Conservation (phyloP, 1,284 basidiomycete genomes). For the Microbotryum violaceum region DNA sequence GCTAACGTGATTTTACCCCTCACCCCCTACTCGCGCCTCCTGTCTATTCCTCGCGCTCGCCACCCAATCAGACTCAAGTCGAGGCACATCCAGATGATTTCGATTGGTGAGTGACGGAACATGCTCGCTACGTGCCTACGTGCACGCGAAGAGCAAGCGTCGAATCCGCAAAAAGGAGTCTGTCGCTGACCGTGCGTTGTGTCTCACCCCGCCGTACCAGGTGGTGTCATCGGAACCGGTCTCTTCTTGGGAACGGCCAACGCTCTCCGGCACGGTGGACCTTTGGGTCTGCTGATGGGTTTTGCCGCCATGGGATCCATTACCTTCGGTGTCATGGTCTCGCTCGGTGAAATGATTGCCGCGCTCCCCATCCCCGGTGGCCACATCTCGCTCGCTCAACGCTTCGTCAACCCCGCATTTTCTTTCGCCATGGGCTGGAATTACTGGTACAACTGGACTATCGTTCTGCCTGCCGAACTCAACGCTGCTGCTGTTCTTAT, state of each 20-base stretch:
- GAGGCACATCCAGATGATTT: constrained; percentile 13
- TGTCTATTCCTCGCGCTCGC: too few relatives aligned
- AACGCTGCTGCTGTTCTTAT: constrained; percentile 43
- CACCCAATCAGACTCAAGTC: constrained; percentile 10
- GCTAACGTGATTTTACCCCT: too few relatives aligned
- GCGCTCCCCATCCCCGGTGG: constrained; percentile 52
- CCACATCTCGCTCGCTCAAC: constrained; percentile 68
- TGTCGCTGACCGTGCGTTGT: too few relatives aligned
- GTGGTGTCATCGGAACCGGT: constrained; percentile 31
- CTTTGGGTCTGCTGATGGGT: constrained; percentile 43
- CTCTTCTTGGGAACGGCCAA: constrained; percentile 40
- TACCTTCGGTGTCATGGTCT: constrained; percentile 42
- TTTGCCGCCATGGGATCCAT: constrained; percentile 41
- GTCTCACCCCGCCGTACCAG: not conserved
- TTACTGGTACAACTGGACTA: constrained; percentile 45
- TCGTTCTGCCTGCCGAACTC: constrained; percentile 43
- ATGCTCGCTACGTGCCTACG: too few relatives aligned
- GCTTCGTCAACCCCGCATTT: constrained; percentile 70
- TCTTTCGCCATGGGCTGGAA: constrained; percentile 76
- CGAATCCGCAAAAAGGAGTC: too few relatives aligned
- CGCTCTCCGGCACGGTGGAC: constrained; percentile 49
- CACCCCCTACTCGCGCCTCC: too few relatives aligned
- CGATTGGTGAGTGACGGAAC: constrained; percentile 6
- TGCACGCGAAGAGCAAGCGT: too few relatives aligned
- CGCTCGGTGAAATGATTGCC: constrained; percentile 54